Evolutionary conservation across 768 basidiomycete genomes (phyloP), one percentile per base, ranked within the genome.

Genomic region (Rhodocollybia butyracea): DNA sequence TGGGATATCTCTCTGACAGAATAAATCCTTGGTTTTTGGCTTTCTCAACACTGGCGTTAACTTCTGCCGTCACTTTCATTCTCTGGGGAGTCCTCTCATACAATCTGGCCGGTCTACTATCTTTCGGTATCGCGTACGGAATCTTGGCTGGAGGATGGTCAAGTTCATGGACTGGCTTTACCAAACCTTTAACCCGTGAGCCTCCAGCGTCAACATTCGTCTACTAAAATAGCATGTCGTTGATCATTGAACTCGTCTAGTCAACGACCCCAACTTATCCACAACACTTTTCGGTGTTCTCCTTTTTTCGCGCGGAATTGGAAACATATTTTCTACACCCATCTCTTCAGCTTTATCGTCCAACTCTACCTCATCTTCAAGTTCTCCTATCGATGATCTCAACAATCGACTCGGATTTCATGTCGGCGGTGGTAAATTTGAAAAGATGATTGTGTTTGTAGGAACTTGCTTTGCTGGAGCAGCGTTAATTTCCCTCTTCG

Each of bases 131-230:
- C 13, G 62, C 55, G n/a, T 70, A 70, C 53, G 70, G 70, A 15
- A 57, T 58, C 24, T 45, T 68, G 12, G 70, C 70, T n/a, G 66
- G 68, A 10, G 67, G 70, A 3, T 71, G 68, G 68, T 60, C 63
- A 2, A 68, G 61, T 41, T 46, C 70, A 15, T 71, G 68, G 68
- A 63, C 59, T 15, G 66, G 63, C 8, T 70, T 69, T 43, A 57
- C 68, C 5, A 58, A 51, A 45, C 55, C 19, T 47, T 51, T 26
- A 31, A 66, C 27, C n/a, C n/a, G n/a, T 34, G 24, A 32, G 27
- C 22, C 27, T 7, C 17, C 34, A 36, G 7, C 34, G 8, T 36
- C 34, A 36, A n/a, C n/a, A n/a, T n/a, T n/a, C n/a, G n/a, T 17
- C 8, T 36, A 36, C 34, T 36, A 17, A 36, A 36, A 10, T 8